Evolutionary conservation across 2,329 filamentous ascomycete species (phyloP).

Genomic region (Fusarium subtropicale): DNA sequence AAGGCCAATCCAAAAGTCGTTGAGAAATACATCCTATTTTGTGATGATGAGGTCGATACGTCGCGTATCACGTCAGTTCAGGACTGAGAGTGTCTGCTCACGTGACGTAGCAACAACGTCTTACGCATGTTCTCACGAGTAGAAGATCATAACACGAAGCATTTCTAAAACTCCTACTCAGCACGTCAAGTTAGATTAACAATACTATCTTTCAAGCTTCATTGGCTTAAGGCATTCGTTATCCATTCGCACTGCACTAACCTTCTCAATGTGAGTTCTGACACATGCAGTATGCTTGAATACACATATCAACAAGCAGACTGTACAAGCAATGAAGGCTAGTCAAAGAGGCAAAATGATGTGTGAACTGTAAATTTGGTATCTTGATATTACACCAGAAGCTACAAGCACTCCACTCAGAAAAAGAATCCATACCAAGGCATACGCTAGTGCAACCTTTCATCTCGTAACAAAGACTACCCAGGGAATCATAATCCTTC

Average conservation of each 20-base stretch:
- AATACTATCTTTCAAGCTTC: not conserved
- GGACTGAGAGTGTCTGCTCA: conserved; percentile 1
- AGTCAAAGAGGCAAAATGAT: not conserved
- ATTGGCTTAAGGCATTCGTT: too few species aligned
- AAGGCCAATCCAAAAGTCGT: conserved; percentile 33
- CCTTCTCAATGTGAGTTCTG: not conserved
- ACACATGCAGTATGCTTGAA: not conserved
- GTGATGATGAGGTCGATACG: not conserved
- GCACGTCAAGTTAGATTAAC: not conserved
- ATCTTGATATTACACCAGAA: conserved; percentile 13
- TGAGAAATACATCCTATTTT: conserved; percentile 33
- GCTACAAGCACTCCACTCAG: not conserved
- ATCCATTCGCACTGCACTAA: not conserved
- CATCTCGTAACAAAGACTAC: conserved; percentile 13
- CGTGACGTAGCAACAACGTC: conserved; percentile 3
- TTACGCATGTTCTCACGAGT: not conserved
- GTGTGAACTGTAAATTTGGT: conserved; percentile 24
- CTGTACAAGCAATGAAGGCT: too few species aligned
- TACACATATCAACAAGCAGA: not conserved
- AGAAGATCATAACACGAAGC: not conserved
- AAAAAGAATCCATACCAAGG: conserved; percentile 10
- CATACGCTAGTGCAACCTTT: conserved; percentile 1
- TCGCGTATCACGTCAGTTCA: conserved; percentile 3
- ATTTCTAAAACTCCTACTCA: not conserved
- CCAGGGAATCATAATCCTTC: conserved; percentile 32